These are phyloP conservation scores for Boletus rubroflammeus DNA, from an alignment of 768 basidiomycete species.

Conservation along the genomic window DNA sequence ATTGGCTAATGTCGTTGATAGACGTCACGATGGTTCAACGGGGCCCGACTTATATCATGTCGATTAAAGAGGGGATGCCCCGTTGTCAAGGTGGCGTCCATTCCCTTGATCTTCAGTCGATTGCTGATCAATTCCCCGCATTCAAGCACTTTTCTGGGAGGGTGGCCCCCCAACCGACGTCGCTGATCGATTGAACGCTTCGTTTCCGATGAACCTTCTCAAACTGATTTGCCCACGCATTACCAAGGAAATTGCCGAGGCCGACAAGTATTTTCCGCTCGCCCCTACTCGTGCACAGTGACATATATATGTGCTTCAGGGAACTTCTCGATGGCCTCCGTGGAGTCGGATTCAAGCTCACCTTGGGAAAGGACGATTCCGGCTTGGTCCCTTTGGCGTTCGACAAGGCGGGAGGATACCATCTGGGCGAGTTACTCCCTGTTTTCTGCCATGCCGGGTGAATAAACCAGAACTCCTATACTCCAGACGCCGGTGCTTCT, in stretches of 20 bases:
- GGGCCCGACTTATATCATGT: constrained; percentile 52
- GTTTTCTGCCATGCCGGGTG: background rate
- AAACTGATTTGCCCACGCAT: constrained; percentile 35
- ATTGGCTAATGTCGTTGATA: constrained; percentile 9
- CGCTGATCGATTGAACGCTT: constrained; percentile 52
- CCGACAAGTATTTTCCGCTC: constrained; percentile 44
- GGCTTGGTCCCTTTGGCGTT: constrained; percentile 50
- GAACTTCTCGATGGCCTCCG: constrained; percentile 53
- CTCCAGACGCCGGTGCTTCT: constrained; percentile 38
- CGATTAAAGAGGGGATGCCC: constrained; percentile 38
- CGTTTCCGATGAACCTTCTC: constrained; percentile 37
- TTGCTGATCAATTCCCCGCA: background rate
- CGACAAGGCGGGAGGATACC: constrained; percentile 58
- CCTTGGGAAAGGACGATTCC: constrained; percentile 46
- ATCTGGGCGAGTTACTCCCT: constrained; percentile 45
- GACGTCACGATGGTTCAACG: constrained; percentile 51
- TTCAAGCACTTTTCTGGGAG: constrained; percentile 40
- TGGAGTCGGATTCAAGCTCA: constrained; percentile 54
- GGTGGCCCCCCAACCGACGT: constrained; percentile 45
- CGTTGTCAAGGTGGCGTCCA: constrained; percentile 15
- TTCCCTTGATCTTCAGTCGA: constrained; percentile 13
- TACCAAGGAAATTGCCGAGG: constrained; percentile 44
- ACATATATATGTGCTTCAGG: constrained; percentile 24
- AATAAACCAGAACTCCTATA: background rate
- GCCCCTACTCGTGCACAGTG: background rate